phyloP scores from a whole-genome alignment of 1,139 yeast species.

The Debaryomycetaceae sp. region DNA sequence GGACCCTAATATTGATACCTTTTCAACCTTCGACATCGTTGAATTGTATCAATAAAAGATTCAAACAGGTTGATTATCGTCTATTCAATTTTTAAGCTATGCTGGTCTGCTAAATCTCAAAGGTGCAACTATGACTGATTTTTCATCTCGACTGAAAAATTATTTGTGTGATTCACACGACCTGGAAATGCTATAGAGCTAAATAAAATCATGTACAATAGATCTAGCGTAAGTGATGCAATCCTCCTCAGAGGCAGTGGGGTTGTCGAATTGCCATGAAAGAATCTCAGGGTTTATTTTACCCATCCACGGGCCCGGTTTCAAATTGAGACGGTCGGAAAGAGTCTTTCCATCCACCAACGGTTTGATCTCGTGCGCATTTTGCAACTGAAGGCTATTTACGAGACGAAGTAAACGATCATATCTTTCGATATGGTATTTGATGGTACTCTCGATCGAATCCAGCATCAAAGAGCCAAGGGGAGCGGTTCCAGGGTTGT shows the following conservation, averaged over 20 bases:
- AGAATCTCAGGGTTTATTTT: slow-evolving; percentile 52
- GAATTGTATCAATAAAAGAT: neutral
- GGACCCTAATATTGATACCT: slow-evolving; percentile 72
- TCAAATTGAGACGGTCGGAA: slow-evolving; percentile 44
- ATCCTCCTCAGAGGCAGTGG: slow-evolving; percentile 48
- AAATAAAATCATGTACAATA: slow-evolving; percentile 8
- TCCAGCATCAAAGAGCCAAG: neutral
- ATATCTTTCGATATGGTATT: slow-evolving; percentile 22
- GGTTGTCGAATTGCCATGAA: slow-evolving; percentile 75
- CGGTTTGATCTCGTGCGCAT: slow-evolving; percentile 48
- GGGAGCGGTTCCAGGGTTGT: neutral
- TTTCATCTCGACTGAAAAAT: neutral
- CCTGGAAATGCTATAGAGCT: neutral
- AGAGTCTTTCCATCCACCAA: slow-evolving; percentile 70
- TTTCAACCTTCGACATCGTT: slow-evolving; percentile 35
- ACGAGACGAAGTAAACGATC: slow-evolving; percentile 28
- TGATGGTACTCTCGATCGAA: slow-evolving; percentile 2
- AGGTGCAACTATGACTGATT: slow-evolving; percentile 1
- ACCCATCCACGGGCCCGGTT: slow-evolving; percentile 87
- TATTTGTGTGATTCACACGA: neutral
- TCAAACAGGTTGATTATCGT: neutral
- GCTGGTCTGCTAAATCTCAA: neutral
- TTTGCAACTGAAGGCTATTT: slow-evolving; percentile 26
- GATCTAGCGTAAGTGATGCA: slow-evolving; percentile 46
- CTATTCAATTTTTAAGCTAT: neutral